phyloP scores from a whole-genome alignment of 1,284 basidiomycete genomes.

The Trametes hirsuta region DNA sequence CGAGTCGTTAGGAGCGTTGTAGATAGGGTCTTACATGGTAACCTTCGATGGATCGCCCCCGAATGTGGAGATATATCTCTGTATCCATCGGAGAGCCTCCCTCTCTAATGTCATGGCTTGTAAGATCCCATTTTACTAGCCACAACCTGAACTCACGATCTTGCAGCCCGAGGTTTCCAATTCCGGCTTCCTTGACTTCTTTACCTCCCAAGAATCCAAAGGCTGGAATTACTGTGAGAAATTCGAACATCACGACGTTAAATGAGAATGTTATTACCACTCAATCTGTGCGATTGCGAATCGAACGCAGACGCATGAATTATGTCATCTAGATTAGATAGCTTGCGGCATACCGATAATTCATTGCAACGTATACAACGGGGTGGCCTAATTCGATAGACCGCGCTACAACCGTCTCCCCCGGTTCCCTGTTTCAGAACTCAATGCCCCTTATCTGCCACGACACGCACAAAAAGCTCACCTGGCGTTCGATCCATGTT shows the following conservation, averaged over 20 bases:
- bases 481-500: constrained; percentile 26
- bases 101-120: constrained; percentile 15
- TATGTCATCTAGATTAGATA: not conserved
- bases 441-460: too few species aligned
- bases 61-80: constrained; percentile 63
- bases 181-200: constrained; percentile 51
- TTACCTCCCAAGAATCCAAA: constrained; percentile 55
- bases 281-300: constrained; percentile 1
- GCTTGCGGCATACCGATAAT: constrained; percentile 31
- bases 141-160: constrained; percentile 45
- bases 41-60: constrained; percentile 65
- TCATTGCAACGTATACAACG: constrained; percentile 38
- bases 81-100: constrained; percentile 40
- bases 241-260: not conserved
- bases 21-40: constrained; percentile 47
- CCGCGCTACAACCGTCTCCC: constrained; percentile 31
- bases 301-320: not conserved
- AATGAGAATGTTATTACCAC: not conserved
- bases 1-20: not conserved
- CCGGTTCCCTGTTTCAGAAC: constrained; percentile 18
- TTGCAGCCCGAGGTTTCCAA: constrained; percentile 56
- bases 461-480: not conserved
- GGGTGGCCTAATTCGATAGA: constrained; percentile 41
- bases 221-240: constrained; percentile 23
- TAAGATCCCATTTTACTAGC: not conserved